These are phyloP conservation scores for Teratosphaeria epicoccoides DNA, from an alignment of 2,329 filamentous ascomycete species.

Conservation along the genomic window DNA sequence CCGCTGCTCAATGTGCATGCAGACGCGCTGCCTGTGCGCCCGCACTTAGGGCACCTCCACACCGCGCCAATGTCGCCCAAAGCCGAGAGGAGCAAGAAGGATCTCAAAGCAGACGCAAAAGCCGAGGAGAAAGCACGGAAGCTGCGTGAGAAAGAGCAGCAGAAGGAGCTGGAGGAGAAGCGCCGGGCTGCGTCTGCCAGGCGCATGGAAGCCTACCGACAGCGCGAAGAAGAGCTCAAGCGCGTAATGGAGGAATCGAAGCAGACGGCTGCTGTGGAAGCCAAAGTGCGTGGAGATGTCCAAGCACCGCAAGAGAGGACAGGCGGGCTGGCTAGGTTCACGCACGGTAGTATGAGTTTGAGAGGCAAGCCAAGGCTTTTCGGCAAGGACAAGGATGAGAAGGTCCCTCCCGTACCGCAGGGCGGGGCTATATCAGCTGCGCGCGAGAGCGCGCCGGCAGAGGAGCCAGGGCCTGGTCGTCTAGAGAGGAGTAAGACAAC, in stretches of 20 bases:
- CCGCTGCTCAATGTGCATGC: slow-evolving; percentile 30
- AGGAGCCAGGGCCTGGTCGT: not conserved
- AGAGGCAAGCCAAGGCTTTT: slow-evolving; percentile 65
- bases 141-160: slow-evolving; percentile 47
- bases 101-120: slow-evolving; percentile 47
- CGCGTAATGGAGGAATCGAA: slow-evolving; percentile 58
- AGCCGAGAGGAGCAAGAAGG: slow-evolving; percentile 59
- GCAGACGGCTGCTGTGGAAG: slow-evolving; percentile 47
- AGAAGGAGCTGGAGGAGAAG: slow-evolving; percentile 34
- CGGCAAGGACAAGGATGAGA: slow-evolving; percentile 41
- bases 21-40: not conserved
- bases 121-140: slow-evolving; percentile 52
- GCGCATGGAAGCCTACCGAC: slow-evolving; percentile 46
- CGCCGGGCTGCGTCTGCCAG: slow-evolving; percentile 24
- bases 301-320: slow-evolving; percentile 14
- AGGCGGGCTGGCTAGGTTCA: slow-evolving; percentile 52
- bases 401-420: slow-evolving; percentile 15
- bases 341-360: slow-evolving; percentile 63
- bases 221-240: slow-evolving; percentile 53
- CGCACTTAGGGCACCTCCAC: slow-evolving; percentile 19
- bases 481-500: slow-evolving; percentile 3
- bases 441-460: slow-evolving; percentile 6
- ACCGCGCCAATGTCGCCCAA: slow-evolving; percentile 27
- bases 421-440: slow-evolving; percentile 3
- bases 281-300: slow-evolving; percentile 20